Evolutionary conservation across 1,284 basidiomycete genomes (phyloP), one percentile per base, ranked within the genome.

Genomic region (Heterobasidion occidentale): DNA sequence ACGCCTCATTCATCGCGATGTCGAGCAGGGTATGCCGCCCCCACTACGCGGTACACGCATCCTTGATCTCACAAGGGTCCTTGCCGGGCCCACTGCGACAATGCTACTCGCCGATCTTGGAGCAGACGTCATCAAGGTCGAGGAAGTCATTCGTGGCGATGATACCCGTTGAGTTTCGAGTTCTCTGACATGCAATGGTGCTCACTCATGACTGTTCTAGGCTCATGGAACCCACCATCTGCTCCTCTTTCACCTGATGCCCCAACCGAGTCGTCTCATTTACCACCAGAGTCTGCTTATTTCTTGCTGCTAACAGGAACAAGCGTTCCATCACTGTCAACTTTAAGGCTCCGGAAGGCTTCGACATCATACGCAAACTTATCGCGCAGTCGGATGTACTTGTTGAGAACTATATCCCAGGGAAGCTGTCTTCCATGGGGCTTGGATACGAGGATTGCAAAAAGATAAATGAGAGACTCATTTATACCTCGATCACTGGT

Each of bases 401-500:
- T 5, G 90, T 95, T 0, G 93, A 95, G 73, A 96, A 95, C 67
- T 94, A 88, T 63, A 73, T 92, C 55, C 74, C 85, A 2, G 87
- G 94, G 2, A 98, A 98, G 69, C 81, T 98, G 9, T 83, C 83
- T 3, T 80, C 81, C 52, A 82, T 95, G 73, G 92, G 92, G 0
- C 77, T 98, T 17, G 92, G 92, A 7, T 98, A 85, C 75, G 90
- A 94, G 60, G 83, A 91, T 58, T 90, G 92, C 65, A 77, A 77
- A 55, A 80, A 81, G 68, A 75, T 95, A 55, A 98, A 98, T 65
- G 86, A 88, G 2, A 74, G 77, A 46, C 76, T 98, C 53, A 86
- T 98, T 49, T 98, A 98, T 66, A 86, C 92, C 47, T 94, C 90
- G 33, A 89, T 98, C 61, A 94, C 93, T 15, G 92, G 92, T 86